phyloP scores from a whole-genome alignment of 2,329 filamentous ascomycete species.

The Metarhizium robertsii region DNA sequence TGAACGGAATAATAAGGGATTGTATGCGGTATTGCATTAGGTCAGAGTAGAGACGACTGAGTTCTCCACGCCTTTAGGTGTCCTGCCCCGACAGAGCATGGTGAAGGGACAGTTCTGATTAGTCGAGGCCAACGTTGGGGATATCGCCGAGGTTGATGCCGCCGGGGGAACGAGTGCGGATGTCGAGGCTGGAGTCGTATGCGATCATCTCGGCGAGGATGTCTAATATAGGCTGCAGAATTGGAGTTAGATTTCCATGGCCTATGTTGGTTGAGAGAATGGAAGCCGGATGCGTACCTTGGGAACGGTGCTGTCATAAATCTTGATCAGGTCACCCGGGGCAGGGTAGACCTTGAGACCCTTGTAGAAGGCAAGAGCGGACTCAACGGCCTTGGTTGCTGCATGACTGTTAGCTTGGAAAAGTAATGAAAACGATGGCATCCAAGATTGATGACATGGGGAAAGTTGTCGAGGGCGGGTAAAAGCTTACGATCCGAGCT shows the following conservation, averaged over 20 bases:
- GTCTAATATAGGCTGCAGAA: slow-evolving; percentile 71
- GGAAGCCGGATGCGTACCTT: slow-evolving; percentile 50
- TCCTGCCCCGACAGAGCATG: neutral
- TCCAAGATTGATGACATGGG: neutral
- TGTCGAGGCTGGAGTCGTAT: slow-evolving; percentile 65
- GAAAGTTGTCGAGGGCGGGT: neutral
- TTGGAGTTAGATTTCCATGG: neutral
- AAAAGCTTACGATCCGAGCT: slow-evolving; percentile 64
- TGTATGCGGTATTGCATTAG: neutral
- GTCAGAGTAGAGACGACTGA: neutral
- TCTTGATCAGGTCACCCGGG: slow-evolving; percentile 82
- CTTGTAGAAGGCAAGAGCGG: slow-evolving; percentile 94
- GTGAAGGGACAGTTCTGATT: slow-evolving; percentile 12
- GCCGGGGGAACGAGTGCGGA: slow-evolving; percentile 33
- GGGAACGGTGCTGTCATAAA: slow-evolving; percentile 97
- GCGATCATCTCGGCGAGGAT: slow-evolving; percentile 98
- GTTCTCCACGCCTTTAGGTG: neutral
- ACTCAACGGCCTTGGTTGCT: slow-evolving; percentile 66
- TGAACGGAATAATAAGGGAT: neutral
- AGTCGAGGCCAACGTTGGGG: slow-evolving; percentile 46
- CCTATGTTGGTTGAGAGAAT: neutral
- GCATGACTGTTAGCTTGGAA: slow-evolving; percentile 1
- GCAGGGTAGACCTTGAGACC: slow-evolving; percentile 97
- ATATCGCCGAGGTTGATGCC: slow-evolving; percentile 37
- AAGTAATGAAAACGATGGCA: neutral